Evolutionary conservation across 768 basidiomycete genomes (phyloP).

Genomic region (Panaeolus papilionaceus): DNA sequence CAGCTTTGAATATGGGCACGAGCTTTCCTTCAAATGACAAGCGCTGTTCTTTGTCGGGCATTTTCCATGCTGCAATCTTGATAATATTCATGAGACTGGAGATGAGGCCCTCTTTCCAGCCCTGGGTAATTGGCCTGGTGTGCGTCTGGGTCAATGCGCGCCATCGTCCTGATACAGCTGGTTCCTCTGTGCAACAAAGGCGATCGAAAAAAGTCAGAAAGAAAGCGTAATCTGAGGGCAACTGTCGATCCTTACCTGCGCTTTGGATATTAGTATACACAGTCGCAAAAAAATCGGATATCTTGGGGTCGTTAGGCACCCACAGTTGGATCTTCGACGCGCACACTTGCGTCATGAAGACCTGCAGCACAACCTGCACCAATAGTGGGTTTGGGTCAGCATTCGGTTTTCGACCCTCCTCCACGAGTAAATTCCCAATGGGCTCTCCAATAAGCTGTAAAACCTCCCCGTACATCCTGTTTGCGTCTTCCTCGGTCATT

Average conservation of each 20-base stretch:
- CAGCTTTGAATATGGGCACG: conserved; percentile 15
- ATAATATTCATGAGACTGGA: conserved; percentile 15
- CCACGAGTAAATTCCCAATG: conserved; percentile 5
- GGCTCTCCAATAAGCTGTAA: conserved; percentile 18
- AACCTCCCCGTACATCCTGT: conserved; percentile 3
- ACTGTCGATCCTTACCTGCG: conserved; percentile 35
- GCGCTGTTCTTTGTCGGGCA: neutral
- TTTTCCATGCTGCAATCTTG: conserved; percentile 11
- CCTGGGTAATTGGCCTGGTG: conserved; percentile 23
- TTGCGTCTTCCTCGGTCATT: conserved; percentile 19
- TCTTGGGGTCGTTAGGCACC: conserved; percentile 10
- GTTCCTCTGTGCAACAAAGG: conserved; percentile 39
- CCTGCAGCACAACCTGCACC: conserved; percentile 43
- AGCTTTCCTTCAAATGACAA: conserved; percentile 15
- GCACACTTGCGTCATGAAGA: conserved; percentile 20
- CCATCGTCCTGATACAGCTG: conserved; percentile 52
- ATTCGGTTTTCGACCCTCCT: conserved; percentile 8
- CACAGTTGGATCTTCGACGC: conserved; percentile 1
- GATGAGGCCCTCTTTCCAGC: conserved; percentile 16
- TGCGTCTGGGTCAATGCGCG: conserved; percentile 44
- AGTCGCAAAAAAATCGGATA: conserved; percentile 5
- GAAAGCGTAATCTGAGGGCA: neutral
- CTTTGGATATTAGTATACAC: conserved; percentile 42
- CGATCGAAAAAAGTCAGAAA: neutral
- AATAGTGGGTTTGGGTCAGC: conserved; percentile 38